A percentile compares a stretch with the other conserved stretches of the same genome.
Evolutionary conservation across 2,329 filamentous ascomycete species (phyloP).

Genomic region (Aspergillus brunneoviolaceus): DNA sequence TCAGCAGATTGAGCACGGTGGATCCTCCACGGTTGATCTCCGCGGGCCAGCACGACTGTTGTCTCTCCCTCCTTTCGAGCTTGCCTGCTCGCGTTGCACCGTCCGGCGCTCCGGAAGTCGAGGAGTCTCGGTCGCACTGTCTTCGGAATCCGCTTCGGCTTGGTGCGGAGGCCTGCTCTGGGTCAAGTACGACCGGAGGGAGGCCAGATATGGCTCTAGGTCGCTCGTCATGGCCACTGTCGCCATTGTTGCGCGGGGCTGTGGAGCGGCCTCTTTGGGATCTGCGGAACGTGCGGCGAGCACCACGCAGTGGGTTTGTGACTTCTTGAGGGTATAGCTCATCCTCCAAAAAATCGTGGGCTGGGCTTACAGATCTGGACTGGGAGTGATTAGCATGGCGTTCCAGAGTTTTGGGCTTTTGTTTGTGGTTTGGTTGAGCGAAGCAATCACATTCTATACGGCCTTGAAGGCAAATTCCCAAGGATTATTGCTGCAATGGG

Average conservation of each 20-base stretch:
- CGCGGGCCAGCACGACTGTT: not conserved
- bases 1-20: not conserved
- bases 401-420: constrained; percentile 3
- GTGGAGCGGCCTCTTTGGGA: constrained; percentile 6
- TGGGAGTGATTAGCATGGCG: constrained; percentile 21
- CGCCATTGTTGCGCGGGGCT: constrained; percentile 22
- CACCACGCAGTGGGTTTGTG: constrained; percentile 1
- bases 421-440: not conserved
- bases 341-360: not conserved
- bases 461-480: not conserved
- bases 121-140: not conserved
- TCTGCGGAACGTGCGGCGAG: not conserved
- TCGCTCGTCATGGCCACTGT: constrained; percentile 34
- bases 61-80: not conserved
- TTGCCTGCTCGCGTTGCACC: not conserved
- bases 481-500: not conserved
- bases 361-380: constrained; percentile 17
- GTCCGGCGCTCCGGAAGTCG: not conserved
- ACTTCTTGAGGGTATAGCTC: not conserved
- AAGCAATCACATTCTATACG: constrained; percentile 16
- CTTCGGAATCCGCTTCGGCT: constrained; percentile 3
- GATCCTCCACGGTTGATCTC: not conserved
- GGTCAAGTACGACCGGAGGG: constrained; percentile 29
- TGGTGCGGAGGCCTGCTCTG: constrained; percentile 6
- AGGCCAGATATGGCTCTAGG: constrained; percentile 31